Percentiles rank a stretch among this genome's conserved stretches.
phyloP scores from a whole-genome alignment of 2,329 filamentous ascomycete species.

The Diplodia scrobiculata region DNA sequence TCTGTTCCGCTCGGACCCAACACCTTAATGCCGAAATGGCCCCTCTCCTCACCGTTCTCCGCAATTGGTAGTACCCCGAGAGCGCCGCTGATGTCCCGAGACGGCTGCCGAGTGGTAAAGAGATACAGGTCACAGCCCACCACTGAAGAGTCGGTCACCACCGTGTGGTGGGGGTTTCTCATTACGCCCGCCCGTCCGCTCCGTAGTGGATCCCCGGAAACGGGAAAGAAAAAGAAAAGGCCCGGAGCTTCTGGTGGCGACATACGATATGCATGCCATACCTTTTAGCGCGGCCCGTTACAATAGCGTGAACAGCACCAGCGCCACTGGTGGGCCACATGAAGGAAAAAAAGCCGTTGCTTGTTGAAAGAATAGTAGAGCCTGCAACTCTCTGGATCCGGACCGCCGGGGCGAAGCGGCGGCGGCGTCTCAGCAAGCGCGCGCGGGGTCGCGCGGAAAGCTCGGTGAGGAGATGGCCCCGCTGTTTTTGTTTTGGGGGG shows the following conservation, averaged over 20 bases:
- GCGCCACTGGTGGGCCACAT: no score
- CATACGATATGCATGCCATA: neutral
- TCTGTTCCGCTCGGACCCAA: neutral
- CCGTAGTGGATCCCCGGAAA: neutral
- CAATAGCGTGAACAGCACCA: no score
- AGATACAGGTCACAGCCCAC: neutral
- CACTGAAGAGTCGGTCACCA: neutral
- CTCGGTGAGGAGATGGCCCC: no score
- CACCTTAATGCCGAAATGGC: neutral
- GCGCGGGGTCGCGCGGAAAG: no score
- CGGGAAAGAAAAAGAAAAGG: neutral
- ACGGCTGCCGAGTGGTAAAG: neutral
- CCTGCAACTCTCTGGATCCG: no score
- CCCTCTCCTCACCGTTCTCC: neutral
- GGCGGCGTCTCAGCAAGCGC: no score
- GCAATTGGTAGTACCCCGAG: neutral
- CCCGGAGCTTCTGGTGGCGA: neutral
- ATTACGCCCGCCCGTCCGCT: no score
- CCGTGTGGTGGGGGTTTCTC: neutral
- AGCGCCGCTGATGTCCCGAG: neutral
- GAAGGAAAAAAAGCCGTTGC: no score
- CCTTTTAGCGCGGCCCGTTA: no score
- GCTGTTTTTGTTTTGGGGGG: no score
- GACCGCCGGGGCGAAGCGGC: no score
- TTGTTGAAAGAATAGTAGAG: no score